Percentiles rank a stretch among this genome's conserved stretches.
Evolutionary conservation across 1,284 basidiomycete species (phyloP).

Genomic region (Ceratobasidium sp.): DNA sequence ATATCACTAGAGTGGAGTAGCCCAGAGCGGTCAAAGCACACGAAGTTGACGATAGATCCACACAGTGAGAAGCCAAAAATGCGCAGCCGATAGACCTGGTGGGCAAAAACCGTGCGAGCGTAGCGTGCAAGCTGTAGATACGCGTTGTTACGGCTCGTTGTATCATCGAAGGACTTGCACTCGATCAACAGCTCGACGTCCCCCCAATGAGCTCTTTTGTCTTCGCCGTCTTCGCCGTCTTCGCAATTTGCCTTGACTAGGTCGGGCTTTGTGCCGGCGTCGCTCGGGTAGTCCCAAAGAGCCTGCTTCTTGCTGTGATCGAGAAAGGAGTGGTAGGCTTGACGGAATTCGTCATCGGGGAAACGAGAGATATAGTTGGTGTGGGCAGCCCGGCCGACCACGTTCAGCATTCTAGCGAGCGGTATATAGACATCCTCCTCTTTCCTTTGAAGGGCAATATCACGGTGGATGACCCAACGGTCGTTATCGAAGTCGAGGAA

Average conservation of each 20-base stretch:
- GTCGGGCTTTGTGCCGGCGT: neutral
- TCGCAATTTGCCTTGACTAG: neutral
- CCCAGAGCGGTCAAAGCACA: conserved; percentile 16
- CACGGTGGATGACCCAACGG: neutral
- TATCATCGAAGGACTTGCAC: conserved; percentile 10
- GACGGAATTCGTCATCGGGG: neutral
- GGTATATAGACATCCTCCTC: neutral
- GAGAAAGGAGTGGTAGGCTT: neutral
- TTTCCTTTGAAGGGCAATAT: neutral
- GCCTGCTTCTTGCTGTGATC: neutral
- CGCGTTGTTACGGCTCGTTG: neutral
- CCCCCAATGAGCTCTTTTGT: neutral
- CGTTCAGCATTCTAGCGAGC: conserved; percentile 1
- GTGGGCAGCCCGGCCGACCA: neutral
- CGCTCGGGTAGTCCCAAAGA: neutral
- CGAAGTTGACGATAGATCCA: neutral
- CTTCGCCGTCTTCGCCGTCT: too few relatives aligned
- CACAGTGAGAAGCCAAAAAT: conserved; percentile 9
- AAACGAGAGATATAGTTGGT: neutral
- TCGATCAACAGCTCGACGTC: conserved; percentile 26
- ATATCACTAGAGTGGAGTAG: conserved; percentile 2
- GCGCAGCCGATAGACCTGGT: conserved; percentile 20
- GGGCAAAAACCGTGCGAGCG: conserved; percentile 15
- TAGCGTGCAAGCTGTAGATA: conserved; percentile 35
- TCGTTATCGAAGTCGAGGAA: neutral